Base-by-base conservation (phyloP, 169 alveolate species). In the Eimeria sp. region DNA sequence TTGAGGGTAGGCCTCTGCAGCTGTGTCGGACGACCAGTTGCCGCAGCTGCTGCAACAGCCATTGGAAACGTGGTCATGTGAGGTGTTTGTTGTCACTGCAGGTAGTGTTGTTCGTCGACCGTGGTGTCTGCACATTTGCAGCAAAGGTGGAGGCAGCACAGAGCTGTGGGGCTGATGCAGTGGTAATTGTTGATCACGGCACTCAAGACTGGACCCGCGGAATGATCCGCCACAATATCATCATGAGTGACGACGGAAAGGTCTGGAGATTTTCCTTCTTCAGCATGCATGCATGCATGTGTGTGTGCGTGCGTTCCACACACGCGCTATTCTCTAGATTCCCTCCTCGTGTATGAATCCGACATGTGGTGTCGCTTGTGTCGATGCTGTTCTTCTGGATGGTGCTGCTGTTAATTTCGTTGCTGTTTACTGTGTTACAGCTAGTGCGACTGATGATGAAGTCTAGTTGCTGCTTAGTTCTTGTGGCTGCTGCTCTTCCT, bases 171-270 rank as follows among this genome's bases (percentile, higher is more conserved):
- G 96, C 96, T 27, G 92, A 83, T 20, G 96, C 96, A 20, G 95
- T 76, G 13, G 92, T 95, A 10, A 90, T 95, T 18, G 96, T 95
- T 25, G 96, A 95, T n/a, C 95, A 84, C 18, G 91, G 95, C 84
- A 58, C 76, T 45, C 76, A 86, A 22, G 95, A 72, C 67, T 93
- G 96, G 96, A 80, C 88, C 34, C 96, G 96, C n/a, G 78, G 70
- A 25, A 58, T 67, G 88, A 95, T 95, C 73, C 95, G 93, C 75
- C 89, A 76, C 89, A 86, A 76, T 76, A 92, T 95, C 13, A 86
- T 95, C 34, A 92, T 92, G 95, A 80, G 92, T 61, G 95, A 95
- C 34, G 96, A 95, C 30, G 96, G 95, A n/a, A 80, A 92, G 58
- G 91, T 78, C 16, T 11, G 61, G 61, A 54, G 61, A 54, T 54